Percentiles rank a stretch among this genome's conserved stretches.
phyloP scores from a whole-genome alignment of 1,139 yeast species.

The Arxiozyma telluris region DNA sequence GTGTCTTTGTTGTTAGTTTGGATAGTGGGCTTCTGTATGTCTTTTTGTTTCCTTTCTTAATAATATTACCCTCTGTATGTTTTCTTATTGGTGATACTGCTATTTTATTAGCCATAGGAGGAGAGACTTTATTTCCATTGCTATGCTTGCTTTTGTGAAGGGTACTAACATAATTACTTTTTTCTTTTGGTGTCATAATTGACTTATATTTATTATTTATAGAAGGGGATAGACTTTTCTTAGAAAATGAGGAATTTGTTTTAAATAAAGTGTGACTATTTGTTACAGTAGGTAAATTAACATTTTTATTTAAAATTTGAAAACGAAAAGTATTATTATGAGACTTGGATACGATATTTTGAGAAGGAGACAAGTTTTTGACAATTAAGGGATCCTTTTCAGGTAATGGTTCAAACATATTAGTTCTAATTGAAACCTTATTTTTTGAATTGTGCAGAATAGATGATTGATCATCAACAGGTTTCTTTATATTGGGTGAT shows the following conservation, averaged over 20 bases:
- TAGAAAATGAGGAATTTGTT: background rate
- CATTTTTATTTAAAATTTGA: background rate
- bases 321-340: background rate
- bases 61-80: background rate
- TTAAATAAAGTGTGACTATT: background rate
- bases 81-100: background rate
- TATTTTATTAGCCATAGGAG: background rate
- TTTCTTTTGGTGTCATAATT: background rate
- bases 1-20: background rate
- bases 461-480: background rate
- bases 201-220: background rate
- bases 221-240: background rate
- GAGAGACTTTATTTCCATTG: background rate
- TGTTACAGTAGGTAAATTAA: background rate
- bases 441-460: background rate
- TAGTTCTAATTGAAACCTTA: slow-evolving; percentile 9
- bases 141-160: background rate
- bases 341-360: background rate
- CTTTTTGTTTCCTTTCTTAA: background rate
- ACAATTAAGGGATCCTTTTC: slow-evolving; percentile 28
- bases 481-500: background rate
- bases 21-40: background rate
- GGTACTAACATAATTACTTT: background rate
- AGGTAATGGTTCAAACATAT: slow-evolving; percentile 30
- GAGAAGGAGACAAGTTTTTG: slow-evolving; percentile 4